Evolutionary conservation across 768 basidiomycete species (phyloP).

Genomic region (Suillus tomentosus): DNA sequence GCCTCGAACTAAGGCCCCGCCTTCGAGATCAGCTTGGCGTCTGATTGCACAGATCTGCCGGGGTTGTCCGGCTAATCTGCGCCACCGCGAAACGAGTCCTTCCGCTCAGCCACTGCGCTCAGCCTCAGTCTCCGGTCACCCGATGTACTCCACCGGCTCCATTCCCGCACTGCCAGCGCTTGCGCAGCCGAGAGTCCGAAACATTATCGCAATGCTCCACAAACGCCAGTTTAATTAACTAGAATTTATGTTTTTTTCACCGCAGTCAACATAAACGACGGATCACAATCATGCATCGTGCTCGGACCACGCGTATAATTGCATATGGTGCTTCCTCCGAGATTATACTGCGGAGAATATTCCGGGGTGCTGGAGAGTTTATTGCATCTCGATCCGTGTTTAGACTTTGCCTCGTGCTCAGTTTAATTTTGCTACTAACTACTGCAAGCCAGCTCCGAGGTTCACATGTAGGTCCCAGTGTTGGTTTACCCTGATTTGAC

Average conservation of each 20-base stretch:
- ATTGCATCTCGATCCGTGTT: slow-evolving; percentile 1
- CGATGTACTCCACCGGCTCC: slow-evolving; percentile 1
- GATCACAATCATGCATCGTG: neutral
- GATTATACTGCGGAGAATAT: slow-evolving; percentile 3
- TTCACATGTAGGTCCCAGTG: neutral
- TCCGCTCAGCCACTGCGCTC: slow-evolving; percentile 1
- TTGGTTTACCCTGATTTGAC: neutral
- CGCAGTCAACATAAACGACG: neutral
- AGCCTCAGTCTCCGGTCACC: slow-evolving; percentile 1
- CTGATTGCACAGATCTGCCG: slow-evolving; percentile 3
- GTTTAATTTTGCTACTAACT: neutral
- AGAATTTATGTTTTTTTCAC: too few species aligned
- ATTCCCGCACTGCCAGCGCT: neutral
- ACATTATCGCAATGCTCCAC: neutral
- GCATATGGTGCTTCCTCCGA: slow-evolving; percentile 4
- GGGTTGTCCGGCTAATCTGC: neutral
- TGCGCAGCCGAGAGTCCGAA: too few species aligned
- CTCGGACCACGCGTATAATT: neutral
- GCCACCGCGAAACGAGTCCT: neutral
- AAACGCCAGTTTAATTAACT: neutral
- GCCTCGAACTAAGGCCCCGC: neutral
- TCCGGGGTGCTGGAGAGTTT: neutral
- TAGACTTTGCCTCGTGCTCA: slow-evolving; percentile 8
- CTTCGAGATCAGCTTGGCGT: neutral
- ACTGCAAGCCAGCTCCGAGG: neutral